phyloP scores from a whole-genome alignment of 495 filamentous ascomycete genomes.

The Bathelium albidoporum region DNA sequence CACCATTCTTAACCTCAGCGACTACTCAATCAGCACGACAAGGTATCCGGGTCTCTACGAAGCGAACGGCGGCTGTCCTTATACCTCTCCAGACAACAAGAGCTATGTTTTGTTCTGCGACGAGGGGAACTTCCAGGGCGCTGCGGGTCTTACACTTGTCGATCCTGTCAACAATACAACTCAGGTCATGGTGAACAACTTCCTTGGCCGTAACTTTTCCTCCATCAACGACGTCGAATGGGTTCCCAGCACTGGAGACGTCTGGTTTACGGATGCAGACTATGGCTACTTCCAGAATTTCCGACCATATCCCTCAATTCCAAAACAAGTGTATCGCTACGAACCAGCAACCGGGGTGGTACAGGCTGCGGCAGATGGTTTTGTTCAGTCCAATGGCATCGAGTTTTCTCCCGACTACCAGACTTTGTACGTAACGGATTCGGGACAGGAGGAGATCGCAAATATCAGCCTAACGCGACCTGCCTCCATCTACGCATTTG shows the following conservation, averaged over 20 bases:
- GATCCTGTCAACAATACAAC: slow-evolving; percentile 10
- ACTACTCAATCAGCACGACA: slow-evolving; percentile 29
- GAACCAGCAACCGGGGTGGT: slow-evolving; percentile 38
- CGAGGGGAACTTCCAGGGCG: slow-evolving; percentile 23
- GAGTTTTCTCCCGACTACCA: slow-evolving; percentile 39
- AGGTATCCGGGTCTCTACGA: slow-evolving; percentile 24
- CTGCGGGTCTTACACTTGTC: slow-evolving; percentile 12
- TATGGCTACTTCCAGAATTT: slow-evolving; percentile 31
- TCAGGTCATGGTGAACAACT: slow-evolving; percentile 12
- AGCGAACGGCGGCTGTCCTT: slow-evolving; percentile 27
- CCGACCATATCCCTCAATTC: slow-evolving; percentile 26
- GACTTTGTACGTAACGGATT: slow-evolving; percentile 41
- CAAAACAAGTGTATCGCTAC: slow-evolving; percentile 42
- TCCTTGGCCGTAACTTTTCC: slow-evolving; percentile 16
- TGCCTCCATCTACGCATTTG: slow-evolving; percentile 29
- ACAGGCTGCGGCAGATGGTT: slow-evolving; percentile 41
- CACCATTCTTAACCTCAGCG: slow-evolving; percentile 23
- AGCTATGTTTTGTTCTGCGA: slow-evolving; percentile 27
- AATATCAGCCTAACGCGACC: slow-evolving; percentile 24
- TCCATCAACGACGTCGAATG: slow-evolving; percentile 18
- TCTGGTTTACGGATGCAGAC: slow-evolving; percentile 24
- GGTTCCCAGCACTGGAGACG: slow-evolving; percentile 15
- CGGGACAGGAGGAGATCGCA: slow-evolving; percentile 18
- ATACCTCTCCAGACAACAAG: slow-evolving; percentile 14
- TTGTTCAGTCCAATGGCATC: slow-evolving; percentile 40